A percentile compares a stretch with the other conserved stretches of the same genome.
Conservation (phyloP, 2,329 filamentous ascomycete species). For the Colletotrichum costaricense region DNA sequence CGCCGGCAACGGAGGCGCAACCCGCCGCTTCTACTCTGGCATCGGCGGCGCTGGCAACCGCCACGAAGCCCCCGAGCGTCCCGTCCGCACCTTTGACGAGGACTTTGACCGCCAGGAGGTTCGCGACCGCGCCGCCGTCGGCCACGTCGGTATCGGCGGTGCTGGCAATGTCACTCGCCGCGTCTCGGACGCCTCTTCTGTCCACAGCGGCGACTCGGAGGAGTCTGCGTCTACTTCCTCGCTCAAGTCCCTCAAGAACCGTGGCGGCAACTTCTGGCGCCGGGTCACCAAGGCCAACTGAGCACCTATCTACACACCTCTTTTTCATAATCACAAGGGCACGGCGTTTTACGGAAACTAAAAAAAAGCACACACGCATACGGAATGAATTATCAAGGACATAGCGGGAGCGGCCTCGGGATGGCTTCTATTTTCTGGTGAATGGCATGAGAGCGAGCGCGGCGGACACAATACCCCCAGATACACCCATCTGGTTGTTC, state of each 20-base stretch:
- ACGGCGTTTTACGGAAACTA: conserved; percentile 23
- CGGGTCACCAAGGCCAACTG: conserved; percentile 46
- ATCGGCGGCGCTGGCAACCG: conserved; percentile 77
- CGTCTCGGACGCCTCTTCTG: conserved; percentile 64
- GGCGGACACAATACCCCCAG: conserved; percentile 49
- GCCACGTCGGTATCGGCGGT: conserved; percentile 42
- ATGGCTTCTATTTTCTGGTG: conserved; percentile 51
- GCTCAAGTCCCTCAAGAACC: conserved; percentile 32
- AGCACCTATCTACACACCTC: neutral
- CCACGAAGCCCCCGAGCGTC: conserved; percentile 63
- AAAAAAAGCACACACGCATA: conserved; percentile 3
- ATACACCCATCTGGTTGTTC: conserved; percentile 8
- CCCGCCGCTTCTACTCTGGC: conserved; percentile 70
- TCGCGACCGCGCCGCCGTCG: conserved; percentile 36
- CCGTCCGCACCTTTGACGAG: conserved; percentile 40
- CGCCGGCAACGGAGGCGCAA: conserved; percentile 51
- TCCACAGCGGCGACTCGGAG: conserved; percentile 48
- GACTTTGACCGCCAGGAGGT: conserved; percentile 33
- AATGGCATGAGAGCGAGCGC: conserved; percentile 45
- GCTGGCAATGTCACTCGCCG: conserved; percentile 76
- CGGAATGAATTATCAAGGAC: neutral
- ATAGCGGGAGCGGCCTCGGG: neutral
- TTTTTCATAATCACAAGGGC: conserved; percentile 1
- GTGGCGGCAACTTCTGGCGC: conserved; percentile 50
- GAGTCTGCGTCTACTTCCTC: conserved; percentile 35